Evolutionary conservation across 495 filamentous ascomycete genomes (phyloP).

Genomic region (Penicillium flavigenum): DNA sequence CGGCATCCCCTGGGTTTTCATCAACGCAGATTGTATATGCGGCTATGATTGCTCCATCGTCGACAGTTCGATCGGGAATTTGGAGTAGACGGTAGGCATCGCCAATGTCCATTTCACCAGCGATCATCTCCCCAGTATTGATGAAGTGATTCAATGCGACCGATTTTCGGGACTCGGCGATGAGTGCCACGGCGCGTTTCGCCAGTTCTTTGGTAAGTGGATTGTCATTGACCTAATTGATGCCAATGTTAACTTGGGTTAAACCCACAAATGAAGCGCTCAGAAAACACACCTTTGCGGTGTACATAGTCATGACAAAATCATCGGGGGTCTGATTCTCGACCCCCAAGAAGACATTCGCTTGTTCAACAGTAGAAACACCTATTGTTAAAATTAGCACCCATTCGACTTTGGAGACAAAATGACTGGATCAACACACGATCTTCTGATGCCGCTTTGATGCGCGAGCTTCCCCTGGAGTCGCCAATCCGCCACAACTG

Average conservation of each 20-base stretch:
- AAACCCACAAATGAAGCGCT: neutral
- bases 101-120: slow-evolving; percentile 56
- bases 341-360: slow-evolving; percentile 57
- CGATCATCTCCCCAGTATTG: slow-evolving; percentile 51
- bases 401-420: neutral
- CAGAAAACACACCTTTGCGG: slow-evolving; percentile 48
- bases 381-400: slow-evolving; percentile 31
- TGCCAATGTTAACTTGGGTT: neutral
- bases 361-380: slow-evolving; percentile 62
- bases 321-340: slow-evolving; percentile 54
- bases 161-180: slow-evolving; percentile 57
- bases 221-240: slow-evolving; percentile 44
- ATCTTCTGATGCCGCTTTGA: slow-evolving; percentile 56
- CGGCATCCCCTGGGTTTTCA: slow-evolving; percentile 49
- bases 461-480: slow-evolving; percentile 49
- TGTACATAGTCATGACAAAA: slow-evolving; percentile 58
- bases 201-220: slow-evolving; percentile 49
- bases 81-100: slow-evolving; percentile 58
- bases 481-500: slow-evolving; percentile 58
- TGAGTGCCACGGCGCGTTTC: slow-evolving; percentile 54
- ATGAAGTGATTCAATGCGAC: slow-evolving; percentile 53
- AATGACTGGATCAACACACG: slow-evolving; percentile 31
- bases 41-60: slow-evolving; percentile 51
- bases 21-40: slow-evolving; percentile 50
- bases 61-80: slow-evolving; percentile 52